phyloP scores from a whole-genome alignment of 805 yeast species.

The Huiozyma sinensis region DNA sequence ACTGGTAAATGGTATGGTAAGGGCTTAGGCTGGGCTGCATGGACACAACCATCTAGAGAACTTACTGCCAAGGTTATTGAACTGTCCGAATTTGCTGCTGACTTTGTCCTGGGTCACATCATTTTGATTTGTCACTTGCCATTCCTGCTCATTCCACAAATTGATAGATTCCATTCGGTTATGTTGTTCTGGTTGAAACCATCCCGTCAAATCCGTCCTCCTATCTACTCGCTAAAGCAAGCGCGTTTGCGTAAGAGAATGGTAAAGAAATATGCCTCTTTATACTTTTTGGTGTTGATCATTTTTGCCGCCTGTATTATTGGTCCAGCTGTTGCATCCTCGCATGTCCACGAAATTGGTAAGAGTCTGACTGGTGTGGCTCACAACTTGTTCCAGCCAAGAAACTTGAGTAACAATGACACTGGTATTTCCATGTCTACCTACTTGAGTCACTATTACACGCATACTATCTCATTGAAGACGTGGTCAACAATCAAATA shows the following conservation, averaged over 20 bases:
- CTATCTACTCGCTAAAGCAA: conserved; percentile 93
- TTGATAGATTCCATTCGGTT: conserved; percentile 96
- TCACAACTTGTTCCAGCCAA: conserved; percentile 82
- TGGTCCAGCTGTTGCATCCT: conserved; percentile 85
- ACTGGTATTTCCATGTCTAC: conserved; percentile 46
- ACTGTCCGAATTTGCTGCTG: conserved; percentile 92
- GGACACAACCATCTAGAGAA: conserved; percentile 94
- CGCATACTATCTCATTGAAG: conserved; percentile 40
- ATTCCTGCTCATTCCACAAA: conserved; percentile 66
- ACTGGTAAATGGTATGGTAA: conserved; percentile 98
- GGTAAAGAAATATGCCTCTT: conserved; percentile 83
- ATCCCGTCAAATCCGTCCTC: conserved; percentile 92
- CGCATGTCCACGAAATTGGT: conserved; percentile 33
- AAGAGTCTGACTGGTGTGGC: conserved; percentile 30
- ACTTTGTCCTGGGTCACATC: conserved; percentile 86
- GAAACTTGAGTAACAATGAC: conserved; percentile 70
- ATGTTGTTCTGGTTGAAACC: conserved; percentile 99
- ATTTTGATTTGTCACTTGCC: conserved; percentile 86
- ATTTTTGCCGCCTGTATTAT: conserved; percentile 67
- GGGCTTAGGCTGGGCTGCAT: conserved; percentile 86
- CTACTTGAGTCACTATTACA: conserved; percentile 30
- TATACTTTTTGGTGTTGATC: conserved; percentile 62
- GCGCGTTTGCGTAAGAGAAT: conserved; percentile 93
- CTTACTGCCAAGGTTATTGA: conserved; percentile 89
- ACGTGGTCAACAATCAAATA: conserved; percentile 44